Evolutionary conservation across 2,329 filamentous ascomycete genomes (phyloP).

Genomic region (Ophiostoma sp.): DNA sequence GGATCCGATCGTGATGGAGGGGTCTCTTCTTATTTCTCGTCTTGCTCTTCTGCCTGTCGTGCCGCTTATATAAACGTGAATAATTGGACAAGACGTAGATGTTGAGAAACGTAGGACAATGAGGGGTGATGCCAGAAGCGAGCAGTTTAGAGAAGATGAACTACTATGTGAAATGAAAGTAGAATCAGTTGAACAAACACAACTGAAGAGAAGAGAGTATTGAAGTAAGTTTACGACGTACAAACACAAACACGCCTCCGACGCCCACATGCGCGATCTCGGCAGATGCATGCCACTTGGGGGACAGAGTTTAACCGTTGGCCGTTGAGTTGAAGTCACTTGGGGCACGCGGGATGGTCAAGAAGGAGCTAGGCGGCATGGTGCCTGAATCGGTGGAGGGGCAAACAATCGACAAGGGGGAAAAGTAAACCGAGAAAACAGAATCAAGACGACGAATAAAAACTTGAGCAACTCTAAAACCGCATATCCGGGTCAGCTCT

Average conservation of each 20-base stretch:
- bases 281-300: not conserved
- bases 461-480: not conserved
- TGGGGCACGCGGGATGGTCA: not conserved
- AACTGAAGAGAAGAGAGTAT: too few relatives aligned
- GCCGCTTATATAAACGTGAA: not conserved
- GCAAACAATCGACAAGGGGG: not conserved
- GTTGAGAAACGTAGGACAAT: not conserved
- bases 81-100: not conserved
- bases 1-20: not conserved
- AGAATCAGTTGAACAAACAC: not conserved
- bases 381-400: not conserved
- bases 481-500: constrained; percentile 5
- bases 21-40: not conserved
- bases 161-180: not conserved
- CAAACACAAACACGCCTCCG: not conserved
- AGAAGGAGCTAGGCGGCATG: not conserved
- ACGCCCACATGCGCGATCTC: not conserved
- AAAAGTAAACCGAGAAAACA: not conserved
- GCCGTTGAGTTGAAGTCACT: not conserved
- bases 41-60: not conserved
- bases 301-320: not conserved
- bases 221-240: not conserved
- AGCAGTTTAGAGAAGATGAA: too few relatives aligned
- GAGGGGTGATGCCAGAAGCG: too few relatives aligned
- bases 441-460: not conserved